phyloP scores from a whole-genome alignment of 2,329 filamentous ascomycete species.

The Aspergillaceae sp. region DNA sequence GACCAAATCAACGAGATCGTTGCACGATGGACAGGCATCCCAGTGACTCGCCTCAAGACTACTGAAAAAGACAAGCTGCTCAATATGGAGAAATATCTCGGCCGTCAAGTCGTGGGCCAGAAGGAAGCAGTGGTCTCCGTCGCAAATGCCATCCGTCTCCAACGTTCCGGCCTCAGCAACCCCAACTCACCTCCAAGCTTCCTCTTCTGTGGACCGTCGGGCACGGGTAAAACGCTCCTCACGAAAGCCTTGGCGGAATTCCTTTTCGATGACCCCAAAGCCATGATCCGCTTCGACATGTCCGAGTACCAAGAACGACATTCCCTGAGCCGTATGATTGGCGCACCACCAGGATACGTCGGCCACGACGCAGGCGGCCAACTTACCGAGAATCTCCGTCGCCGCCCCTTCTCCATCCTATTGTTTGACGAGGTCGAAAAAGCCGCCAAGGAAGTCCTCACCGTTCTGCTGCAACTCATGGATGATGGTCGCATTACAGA shows the following conservation, averaged over 20 bases:
- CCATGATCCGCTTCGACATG: conserved; percentile 99
- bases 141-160: conserved; percentile 89
- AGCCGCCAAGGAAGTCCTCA: conserved; percentile 93
- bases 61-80: conserved; percentile 98
- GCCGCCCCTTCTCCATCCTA: conserved; percentile 93
- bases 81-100: conserved; percentile 83
- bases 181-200: conserved; percentile 96
- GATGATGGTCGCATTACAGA: conserved; percentile 98
- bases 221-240: conserved; percentile 94
- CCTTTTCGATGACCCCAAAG: conserved; percentile 90
- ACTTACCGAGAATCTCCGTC: conserved; percentile 85
- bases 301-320: conserved; percentile 98
- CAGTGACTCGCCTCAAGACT: conserved; percentile 85
- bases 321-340: conserved; percentile 92
- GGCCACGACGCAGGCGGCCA: conserved; percentile 94
- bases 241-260: conserved; percentile 97
- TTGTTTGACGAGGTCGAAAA: conserved; percentile 98
- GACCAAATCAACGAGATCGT: conserved; percentile 99
- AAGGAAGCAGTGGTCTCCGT: conserved; percentile 88
- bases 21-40: conserved; percentile 94
- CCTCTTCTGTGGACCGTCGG: conserved; percentile 96
- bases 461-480: conserved; percentile 97
- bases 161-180: conserved; percentile 88
- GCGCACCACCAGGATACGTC: conserved; percentile 91
- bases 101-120: conserved; percentile 82